Base-by-base conservation (phyloP, 2,329 filamentous ascomycete genomes). In the Ascosphaera acerosa region DNA sequence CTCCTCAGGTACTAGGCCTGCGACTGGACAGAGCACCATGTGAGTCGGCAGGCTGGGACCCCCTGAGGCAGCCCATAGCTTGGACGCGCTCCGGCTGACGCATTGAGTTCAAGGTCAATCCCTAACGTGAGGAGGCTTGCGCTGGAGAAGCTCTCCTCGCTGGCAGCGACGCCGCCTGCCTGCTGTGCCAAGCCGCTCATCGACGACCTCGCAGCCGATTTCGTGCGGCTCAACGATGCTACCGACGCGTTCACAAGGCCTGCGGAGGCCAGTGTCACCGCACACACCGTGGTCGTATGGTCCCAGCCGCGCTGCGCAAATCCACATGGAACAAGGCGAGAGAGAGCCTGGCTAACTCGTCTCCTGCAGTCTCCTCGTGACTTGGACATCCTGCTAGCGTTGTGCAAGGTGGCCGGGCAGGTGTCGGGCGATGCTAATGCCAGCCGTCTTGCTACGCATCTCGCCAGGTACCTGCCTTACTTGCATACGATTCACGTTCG, bases 401-500 rank as follows among this genome's bases (percentile, higher is more conserved):
- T 97, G 16, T 94, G 84, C 59, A 84, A 82, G 54, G 78, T 84
- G 32, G 78, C 82, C 3, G 74, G 80, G 3, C 64, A 69, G 15
- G 62, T 94, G 16, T 62, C 70, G 32, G 70, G 68, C 29, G 51
- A 58, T 26, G 67, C 77, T 36, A 74, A 76, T 45, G 82, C 81
- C 17, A 68, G 76, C 43, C 74, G 70, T 42, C 66, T 97, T 23
- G 66, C 72, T n/a, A 60, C 63, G 19, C 81, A 90, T 41, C 57
- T 97, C 25, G 65, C 71, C 5, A 75, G 74, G 4, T 94, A 94
- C 50, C 64, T 94, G 9, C 68, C 81, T 40, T 78, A 92, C 48
- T 74, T 77, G 3, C 77, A 84, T 44, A 58, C 65, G 19, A 84
- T 92, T 48, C 54, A 66, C 12, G 78, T 94, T 42, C 63, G 68